phyloP scores from a whole-genome alignment of 225 moss, liverwort and hornwort species.

The Straminergon stramineum region DNA sequence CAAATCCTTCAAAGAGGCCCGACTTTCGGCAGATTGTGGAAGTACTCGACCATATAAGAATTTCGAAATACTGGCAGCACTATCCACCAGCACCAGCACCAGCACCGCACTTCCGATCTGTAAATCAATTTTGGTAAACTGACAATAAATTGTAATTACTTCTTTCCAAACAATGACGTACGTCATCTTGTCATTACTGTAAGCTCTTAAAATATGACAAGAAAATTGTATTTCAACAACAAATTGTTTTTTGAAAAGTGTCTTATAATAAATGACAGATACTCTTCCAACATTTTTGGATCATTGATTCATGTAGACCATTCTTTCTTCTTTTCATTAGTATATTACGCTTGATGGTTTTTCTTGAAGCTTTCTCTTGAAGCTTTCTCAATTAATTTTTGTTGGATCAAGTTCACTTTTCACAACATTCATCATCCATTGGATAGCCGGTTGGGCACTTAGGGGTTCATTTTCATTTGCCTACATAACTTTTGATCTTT shows the following conservation, averaged over 20 bases:
- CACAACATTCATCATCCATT: not conserved
- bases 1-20: not conserved
- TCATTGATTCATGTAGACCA: not conserved
- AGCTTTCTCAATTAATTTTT: not conserved
- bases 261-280: not conserved
- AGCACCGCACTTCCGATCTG: not conserved
- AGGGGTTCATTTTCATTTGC: not conserved
- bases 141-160: not conserved
- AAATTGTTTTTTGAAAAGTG: not conserved
- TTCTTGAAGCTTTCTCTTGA: not conserved
- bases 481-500: no score
- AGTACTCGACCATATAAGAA: accelerated
- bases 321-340: not conserved
- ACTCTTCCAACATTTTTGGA: not conserved
- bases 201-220: not conserved
- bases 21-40: not conserved
- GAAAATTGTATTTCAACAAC: not conserved
- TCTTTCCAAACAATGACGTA: not conserved
- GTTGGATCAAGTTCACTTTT: not conserved
- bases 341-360: no score
- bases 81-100: not conserved
- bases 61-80: accelerated
- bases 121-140: not conserved
- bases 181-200: not conserved
- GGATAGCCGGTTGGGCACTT: not conserved